phyloP scores from a whole-genome alignment of 116 monocot species.

The Zostera marina region DNA sequence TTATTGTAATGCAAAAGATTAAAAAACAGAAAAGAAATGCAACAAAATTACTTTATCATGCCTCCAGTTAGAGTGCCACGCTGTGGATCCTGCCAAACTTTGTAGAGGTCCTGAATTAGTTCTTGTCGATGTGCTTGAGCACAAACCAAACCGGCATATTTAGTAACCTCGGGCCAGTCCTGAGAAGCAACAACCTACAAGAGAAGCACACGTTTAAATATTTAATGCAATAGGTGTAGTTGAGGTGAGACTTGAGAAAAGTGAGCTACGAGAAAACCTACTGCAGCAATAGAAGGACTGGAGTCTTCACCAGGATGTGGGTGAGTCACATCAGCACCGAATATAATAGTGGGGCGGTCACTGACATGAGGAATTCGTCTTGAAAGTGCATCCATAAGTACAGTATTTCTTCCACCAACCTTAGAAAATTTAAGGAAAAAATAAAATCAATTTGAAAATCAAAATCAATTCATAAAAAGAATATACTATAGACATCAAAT shows the following conservation, averaged over 20 bases:
- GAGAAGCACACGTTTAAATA: neutral
- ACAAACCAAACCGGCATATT: slow-evolving; percentile 72
- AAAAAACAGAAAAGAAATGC: neutral
- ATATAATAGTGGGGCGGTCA: slow-evolving; percentile 76
- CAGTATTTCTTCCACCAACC: slow-evolving; percentile 96
- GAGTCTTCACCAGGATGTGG: slow-evolving; percentile 93
- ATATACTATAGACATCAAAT: neutral
- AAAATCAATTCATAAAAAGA: neutral
- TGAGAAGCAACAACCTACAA: slow-evolving; percentile 86
- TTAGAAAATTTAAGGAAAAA: slow-evolving; percentile 7
- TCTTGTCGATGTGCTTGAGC: slow-evolving; percentile 87
- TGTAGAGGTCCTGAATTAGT: slow-evolving; percentile 66
- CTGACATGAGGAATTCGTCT: slow-evolving; percentile 55
- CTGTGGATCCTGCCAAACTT: slow-evolving; percentile 44
- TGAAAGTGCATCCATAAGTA: slow-evolving; percentile 62
- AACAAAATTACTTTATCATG: slow-evolving; percentile 59
- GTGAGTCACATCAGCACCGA: slow-evolving; percentile 98
- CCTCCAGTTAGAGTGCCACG: slow-evolving; percentile 56
- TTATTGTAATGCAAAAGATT: neutral
- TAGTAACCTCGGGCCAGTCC: slow-evolving; percentile 92
- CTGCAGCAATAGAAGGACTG: slow-evolving; percentile 95
- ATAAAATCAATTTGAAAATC: neutral
- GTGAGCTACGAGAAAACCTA: slow-evolving; percentile 24
- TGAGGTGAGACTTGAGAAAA: too few relatives aligned
- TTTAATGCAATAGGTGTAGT: neutral